These are phyloP conservation scores for Adiantum capillusveneris DNA, from an alignment of 75 land plant genomes.

Conservation along the genomic window DNA sequence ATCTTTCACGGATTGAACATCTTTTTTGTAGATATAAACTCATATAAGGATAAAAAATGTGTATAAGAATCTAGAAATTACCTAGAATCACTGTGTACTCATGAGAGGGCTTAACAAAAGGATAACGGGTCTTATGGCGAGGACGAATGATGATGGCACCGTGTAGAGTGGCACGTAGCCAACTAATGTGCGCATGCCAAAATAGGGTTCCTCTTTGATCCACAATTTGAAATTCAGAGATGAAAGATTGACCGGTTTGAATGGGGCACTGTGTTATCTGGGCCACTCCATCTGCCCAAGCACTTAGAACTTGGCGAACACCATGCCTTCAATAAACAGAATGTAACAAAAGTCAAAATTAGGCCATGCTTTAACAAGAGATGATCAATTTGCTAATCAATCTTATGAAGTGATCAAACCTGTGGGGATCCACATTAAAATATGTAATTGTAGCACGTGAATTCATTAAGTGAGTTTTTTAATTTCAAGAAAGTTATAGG, in stretches of 20 bases:
- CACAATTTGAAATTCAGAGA: slow-evolving; percentile 12
- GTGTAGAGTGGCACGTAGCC: slow-evolving; percentile 26
- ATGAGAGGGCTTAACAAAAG: background rate
- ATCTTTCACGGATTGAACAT: too few species aligned
- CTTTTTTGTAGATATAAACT: too few species aligned
- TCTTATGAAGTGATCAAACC: too few species aligned
- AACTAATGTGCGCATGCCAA: slow-evolving; percentile 26
- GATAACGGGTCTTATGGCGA: background rate
- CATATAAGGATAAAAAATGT: too few species aligned
- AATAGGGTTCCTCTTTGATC: slow-evolving; percentile 22
- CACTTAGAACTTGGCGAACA: slow-evolving; percentile 13
- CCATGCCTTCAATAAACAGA: slow-evolving; percentile 17
- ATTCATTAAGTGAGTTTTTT: too few species aligned
- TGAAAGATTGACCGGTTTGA: slow-evolving; percentile 12
- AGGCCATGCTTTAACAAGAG: too few species aligned
- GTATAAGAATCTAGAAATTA: too few species aligned
- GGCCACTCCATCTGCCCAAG: slow-evolving; percentile 24
- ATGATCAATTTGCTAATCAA: too few species aligned
- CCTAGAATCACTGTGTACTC: slow-evolving; percentile 10
- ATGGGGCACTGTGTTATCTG: slow-evolving; percentile 32
- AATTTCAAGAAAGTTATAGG: too few species aligned
- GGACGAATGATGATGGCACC: slow-evolving; percentile 24
- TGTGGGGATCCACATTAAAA: too few species aligned
- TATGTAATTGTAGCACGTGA: too few species aligned
- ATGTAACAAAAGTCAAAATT: too few species aligned